Conservation (phyloP, 257 asterid genomes). For the Solanum medicagineum region DNA sequence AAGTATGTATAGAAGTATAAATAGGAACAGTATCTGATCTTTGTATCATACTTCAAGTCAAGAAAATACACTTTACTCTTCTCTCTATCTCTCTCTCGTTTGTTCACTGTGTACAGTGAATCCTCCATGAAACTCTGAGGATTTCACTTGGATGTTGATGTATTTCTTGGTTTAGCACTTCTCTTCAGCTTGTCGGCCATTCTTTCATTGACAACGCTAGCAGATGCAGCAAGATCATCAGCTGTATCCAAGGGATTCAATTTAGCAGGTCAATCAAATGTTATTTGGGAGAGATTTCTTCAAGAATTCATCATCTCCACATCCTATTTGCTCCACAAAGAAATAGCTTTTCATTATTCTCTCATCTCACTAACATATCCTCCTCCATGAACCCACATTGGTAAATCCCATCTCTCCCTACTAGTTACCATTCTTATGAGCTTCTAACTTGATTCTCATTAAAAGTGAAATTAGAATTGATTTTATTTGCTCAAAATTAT, state of each 20-base stretch:
- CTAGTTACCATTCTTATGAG: background rate
- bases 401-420: background rate
- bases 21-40: too few relatives aligned
- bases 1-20: too few relatives aligned
- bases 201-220: constrained; percentile 29
- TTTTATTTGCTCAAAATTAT: too few relatives aligned
- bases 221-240: constrained; percentile 10
- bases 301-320: constrained; percentile 11
- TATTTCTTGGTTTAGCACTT: too few relatives aligned
- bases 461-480: too few relatives aligned
- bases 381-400: constrained; percentile 21
- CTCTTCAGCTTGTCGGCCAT: constrained; percentile 36
- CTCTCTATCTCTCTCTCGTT: too few relatives aligned
- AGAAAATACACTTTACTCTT: too few relatives aligned
- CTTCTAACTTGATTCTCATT: too few relatives aligned
- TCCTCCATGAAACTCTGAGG: too few relatives aligned
- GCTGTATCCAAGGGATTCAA: constrained; percentile 17
- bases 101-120: too few relatives aligned
- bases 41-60: too few relatives aligned
- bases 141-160: too few relatives aligned
- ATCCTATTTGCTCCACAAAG: constrained; percentile 8
- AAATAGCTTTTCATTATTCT: constrained; percentile 22
- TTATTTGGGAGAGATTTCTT: constrained; percentile 12
- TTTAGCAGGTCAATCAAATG: background rate
- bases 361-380: constrained; percentile 10